Conservation (phyloP, 108 stramenopile species). For the Discostella stelligeroides region DNA sequence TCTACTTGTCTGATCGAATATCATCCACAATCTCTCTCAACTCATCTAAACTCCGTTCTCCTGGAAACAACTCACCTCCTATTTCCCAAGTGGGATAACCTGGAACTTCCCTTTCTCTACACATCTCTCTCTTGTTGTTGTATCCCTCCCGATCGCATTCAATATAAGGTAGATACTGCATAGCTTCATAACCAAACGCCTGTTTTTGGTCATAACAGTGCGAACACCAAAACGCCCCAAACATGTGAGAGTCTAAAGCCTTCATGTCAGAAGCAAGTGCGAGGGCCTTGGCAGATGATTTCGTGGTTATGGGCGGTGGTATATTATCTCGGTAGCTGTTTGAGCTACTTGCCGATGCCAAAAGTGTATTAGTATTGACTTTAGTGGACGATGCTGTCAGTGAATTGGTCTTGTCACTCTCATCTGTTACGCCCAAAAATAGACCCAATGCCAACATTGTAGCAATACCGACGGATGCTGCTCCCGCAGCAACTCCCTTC, state of each 20-base stretch:
- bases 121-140: conserved; percentile 65
- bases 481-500: conserved; percentile 31
- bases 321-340: conserved; percentile 38
- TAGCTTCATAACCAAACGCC: conserved; percentile 76
- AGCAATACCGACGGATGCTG: conserved; percentile 47
- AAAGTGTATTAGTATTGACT: conserved; percentile 24
- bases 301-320: conserved; percentile 81
- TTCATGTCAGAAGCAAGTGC: conserved; percentile 63
- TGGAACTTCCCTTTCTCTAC: conserved; percentile 79
- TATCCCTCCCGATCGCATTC: conserved; percentile 88
- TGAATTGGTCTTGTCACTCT: conserved; percentile 8
- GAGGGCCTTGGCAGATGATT: conserved; percentile 66
- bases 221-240: conserved; percentile 96
- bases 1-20: conserved; percentile 24
- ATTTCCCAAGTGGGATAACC: conserved; percentile 98
- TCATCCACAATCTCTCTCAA: conserved; percentile 82
- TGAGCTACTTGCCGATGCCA: conserved; percentile 36
- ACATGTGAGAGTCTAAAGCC: conserved; percentile 79
- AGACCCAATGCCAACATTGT: conserved; percentile 38
- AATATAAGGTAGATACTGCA: conserved; percentile 78
- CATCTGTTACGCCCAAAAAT: conserved; percentile 35
- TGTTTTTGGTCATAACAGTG: conserved; percentile 96
- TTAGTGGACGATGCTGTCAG: conserved; percentile 5
- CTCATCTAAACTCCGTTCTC: conserved; percentile 89
- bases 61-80: conserved; percentile 90